Conservation (phyloP, 1,284 basidiomycete species). For the Cryptococcus wingfieldii region DNA sequence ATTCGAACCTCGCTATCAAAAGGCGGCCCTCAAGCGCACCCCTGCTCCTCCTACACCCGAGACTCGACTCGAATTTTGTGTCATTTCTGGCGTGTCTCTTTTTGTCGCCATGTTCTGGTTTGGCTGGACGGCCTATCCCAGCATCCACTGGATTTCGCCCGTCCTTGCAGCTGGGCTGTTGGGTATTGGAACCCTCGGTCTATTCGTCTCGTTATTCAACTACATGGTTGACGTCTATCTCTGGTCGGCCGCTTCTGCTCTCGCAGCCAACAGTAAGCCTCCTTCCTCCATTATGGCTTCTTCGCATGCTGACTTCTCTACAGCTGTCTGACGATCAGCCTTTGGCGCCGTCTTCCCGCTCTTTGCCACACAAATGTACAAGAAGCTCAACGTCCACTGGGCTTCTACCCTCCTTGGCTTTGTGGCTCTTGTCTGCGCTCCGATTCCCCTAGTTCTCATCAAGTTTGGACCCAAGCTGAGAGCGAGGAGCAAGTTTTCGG, state of each 20-base stretch:
- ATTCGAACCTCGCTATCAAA: conserved; percentile 33
- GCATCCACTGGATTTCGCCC: conserved; percentile 50
- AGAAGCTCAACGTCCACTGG: conserved; percentile 48
- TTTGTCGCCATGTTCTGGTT: conserved; percentile 49
- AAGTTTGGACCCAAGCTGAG: conserved; percentile 52
- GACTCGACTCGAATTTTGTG: conserved; percentile 39
- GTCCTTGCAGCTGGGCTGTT: conserved; percentile 51
- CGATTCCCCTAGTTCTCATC: conserved; percentile 49
- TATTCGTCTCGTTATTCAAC: conserved; percentile 55
- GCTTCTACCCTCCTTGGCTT: conserved; percentile 44
- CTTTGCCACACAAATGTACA: conserved; percentile 54
- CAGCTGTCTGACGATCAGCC: conserved; percentile 50
- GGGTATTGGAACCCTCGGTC: conserved; percentile 52
- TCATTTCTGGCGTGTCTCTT: conserved; percentile 48
- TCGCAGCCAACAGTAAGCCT: conserved; percentile 49
- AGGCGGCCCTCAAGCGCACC: conserved; percentile 22
- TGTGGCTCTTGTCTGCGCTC: conserved; percentile 41
- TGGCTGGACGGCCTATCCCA: conserved; percentile 50
- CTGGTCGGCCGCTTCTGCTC: conserved; percentile 52
- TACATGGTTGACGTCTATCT: conserved; percentile 55
- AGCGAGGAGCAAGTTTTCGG: conserved; percentile 48
- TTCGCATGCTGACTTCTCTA: too few relatives aligned
- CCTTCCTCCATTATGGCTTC: background rate
- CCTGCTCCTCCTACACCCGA: conserved; percentile 32
- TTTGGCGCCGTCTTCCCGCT: conserved; percentile 53